phyloP scores from a whole-genome alignment of 176 grass and related monocot genomes.

The Rhipidocladum racemiflorum region DNA sequence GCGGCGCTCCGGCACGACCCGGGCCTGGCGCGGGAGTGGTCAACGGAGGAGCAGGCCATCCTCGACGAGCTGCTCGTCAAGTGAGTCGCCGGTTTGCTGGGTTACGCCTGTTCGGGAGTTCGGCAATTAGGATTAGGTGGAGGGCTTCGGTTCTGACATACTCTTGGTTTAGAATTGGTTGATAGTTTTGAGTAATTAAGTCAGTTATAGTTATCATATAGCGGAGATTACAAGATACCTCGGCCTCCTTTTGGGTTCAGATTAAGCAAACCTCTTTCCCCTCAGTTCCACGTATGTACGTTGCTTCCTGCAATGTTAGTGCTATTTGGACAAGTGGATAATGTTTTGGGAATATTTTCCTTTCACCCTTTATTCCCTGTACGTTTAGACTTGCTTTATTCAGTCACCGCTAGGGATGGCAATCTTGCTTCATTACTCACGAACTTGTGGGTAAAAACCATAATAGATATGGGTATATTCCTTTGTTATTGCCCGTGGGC shows the following conservation, averaged over 20 bases:
- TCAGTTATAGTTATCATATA: not conserved
- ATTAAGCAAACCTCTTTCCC: not conserved
- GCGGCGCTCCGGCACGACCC: conserved; percentile 73
- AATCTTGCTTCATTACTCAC: too few species aligned
- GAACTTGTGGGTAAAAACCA: too few species aligned
- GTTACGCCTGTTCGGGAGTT: conserved; percentile 18
- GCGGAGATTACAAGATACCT: not conserved
- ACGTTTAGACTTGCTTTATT: conserved; percentile 23
- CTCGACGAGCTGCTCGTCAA: conserved; percentile 68
- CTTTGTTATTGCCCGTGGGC: too few species aligned
- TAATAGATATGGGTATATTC: too few species aligned
- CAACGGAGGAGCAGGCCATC: conserved; percentile 66
- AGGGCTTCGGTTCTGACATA: not conserved
- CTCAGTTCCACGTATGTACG: not conserved
- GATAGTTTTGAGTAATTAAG: conserved; percentile 25
- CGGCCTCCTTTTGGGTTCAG: not conserved
- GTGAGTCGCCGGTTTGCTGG: conserved; percentile 42
- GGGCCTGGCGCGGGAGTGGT: conserved; percentile 75
- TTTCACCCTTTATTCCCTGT: not conserved
- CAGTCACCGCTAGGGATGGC: not conserved
- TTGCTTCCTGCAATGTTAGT: not conserved
- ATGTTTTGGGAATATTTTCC: not conserved
- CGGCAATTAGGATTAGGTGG: not conserved
- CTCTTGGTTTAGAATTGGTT: conserved; percentile 7
- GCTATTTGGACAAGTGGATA: conserved; percentile 9